phyloP scores from a whole-genome alignment of 1,139 yeast species.

The Yamadazyma blattariae region DNA sequence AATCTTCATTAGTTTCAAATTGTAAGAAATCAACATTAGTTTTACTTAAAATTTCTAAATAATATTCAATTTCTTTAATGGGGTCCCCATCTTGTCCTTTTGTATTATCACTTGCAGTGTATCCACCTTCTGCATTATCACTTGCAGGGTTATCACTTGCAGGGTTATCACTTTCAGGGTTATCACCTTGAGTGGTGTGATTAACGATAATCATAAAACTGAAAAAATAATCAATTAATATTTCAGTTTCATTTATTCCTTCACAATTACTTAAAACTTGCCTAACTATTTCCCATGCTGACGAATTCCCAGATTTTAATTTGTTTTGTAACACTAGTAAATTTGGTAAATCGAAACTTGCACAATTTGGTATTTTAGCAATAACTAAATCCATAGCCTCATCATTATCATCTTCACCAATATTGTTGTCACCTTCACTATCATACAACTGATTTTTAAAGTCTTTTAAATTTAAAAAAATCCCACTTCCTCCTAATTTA shows the following conservation, averaged over 20 bases:
- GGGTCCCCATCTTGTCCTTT: too few relatives aligned
- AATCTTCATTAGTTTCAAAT: conserved; percentile 7
- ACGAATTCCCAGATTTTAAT: conserved; percentile 18
- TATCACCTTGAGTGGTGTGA: too few relatives aligned
- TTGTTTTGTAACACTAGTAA: conserved; percentile 26
- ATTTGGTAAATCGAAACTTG: conserved; percentile 26
- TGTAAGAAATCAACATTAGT: conserved; percentile 16
- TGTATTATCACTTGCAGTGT: too few relatives aligned
- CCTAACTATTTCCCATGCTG: conserved; percentile 21
- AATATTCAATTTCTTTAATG: conserved; percentile 16
- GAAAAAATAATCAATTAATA: conserved; percentile 26
- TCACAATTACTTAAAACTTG: conserved; percentile 18
- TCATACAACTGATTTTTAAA: too few relatives aligned
- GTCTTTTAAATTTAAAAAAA: conserved; percentile 22
- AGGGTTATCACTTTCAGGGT: too few relatives aligned
- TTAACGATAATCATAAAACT: conserved; percentile 20
- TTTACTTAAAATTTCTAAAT: conserved; percentile 25
- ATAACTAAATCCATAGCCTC: conserved; percentile 20
- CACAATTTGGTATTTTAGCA: conserved; percentile 32
- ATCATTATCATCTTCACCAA: conserved; percentile 1
- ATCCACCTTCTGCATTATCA: too few relatives aligned
- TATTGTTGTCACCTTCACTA: not conserved
- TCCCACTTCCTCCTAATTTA: conserved; percentile 33
- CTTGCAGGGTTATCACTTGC: too few relatives aligned
- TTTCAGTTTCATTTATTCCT: conserved; percentile 26